phyloP scores from a whole-genome alignment of 345 rosid species.

The Eucalyptus cladocalyx region DNA sequence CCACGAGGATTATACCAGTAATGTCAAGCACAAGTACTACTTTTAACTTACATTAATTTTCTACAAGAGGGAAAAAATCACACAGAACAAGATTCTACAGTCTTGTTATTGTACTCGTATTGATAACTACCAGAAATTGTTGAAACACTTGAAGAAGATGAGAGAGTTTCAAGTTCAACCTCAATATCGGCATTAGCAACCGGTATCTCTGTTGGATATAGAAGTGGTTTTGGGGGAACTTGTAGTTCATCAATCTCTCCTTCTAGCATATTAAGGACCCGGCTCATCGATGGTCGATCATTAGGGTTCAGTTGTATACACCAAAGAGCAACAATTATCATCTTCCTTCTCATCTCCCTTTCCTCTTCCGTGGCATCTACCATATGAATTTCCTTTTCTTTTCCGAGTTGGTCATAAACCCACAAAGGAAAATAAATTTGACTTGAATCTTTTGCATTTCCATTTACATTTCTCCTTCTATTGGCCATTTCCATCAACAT shows the following conservation, averaged over 20 bases:
- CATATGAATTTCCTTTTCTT: neutral
- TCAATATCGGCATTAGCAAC: rapidly evolving
- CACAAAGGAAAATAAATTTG: neutral
- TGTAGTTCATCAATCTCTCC: neutral
- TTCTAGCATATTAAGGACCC: neutral
- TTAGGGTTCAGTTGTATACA: neutral
- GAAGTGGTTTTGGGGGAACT: neutral
- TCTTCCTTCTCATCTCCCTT: neutral
- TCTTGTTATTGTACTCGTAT: neutral
- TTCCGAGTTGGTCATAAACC: neutral
- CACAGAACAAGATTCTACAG: neutral
- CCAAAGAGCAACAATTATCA: neutral
- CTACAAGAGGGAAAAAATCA: neutral
- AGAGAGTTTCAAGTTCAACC: neutral
- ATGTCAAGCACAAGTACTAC: neutral
- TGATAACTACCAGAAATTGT: neutral
- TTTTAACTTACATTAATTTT: neutral
- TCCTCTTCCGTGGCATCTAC: neutral
- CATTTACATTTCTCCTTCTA: neutral
- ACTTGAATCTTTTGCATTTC: neutral
- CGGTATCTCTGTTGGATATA: rapidly evolving
- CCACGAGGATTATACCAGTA: neutral
- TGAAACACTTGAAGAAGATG: neutral
- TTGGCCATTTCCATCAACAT: neutral
- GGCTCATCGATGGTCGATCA: neutral